A percentile compares a stretch with the other conserved stretches of the same genome.
Evolutionary conservation across 192 early-diverging fungal species (phyloP).

Genomic region (Paraglomus brasilianum): DNA sequence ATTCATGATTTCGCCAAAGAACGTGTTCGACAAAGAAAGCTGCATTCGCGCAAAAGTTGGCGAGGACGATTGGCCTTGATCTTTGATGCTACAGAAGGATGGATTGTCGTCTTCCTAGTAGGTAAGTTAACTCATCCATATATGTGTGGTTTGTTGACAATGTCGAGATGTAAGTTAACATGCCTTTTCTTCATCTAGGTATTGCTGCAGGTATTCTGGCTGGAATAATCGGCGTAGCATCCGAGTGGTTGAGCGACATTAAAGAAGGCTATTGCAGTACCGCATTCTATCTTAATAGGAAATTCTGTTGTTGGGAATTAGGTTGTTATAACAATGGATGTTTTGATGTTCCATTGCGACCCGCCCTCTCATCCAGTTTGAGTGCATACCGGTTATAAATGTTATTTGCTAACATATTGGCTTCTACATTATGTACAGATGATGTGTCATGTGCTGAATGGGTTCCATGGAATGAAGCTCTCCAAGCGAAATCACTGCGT

Average conservation of each 20-base stretch:
- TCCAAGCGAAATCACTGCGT: slow-evolving; percentile 12
- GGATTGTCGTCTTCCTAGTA: slow-evolving; percentile 79
- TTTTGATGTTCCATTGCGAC: not conserved
- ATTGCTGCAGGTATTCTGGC: slow-evolving; percentile 62
- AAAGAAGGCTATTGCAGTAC: slow-evolving; percentile 80
- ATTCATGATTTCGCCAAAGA: slow-evolving; percentile 88
- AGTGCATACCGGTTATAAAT: not conserved
- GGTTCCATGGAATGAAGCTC: slow-evolving; percentile 41
- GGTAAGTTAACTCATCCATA: slow-evolving; percentile 39
- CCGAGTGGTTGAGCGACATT: slow-evolving; percentile 82
- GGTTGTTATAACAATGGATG: slow-evolving; percentile 42
- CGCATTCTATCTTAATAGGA: slow-evolving; percentile 71
- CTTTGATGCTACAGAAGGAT: slow-evolving; percentile 80
- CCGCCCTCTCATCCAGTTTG: not conserved
- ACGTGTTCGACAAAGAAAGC: slow-evolving; percentile 60
- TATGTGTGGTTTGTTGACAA: not conserved
- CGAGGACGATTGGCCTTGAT: slow-evolving; percentile 59
- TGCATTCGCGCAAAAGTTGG: slow-evolving; percentile 55
- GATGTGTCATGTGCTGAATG: slow-evolving; percentile 40
- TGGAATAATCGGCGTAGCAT: slow-evolving; percentile 67
- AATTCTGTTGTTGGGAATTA: slow-evolving; percentile 76
- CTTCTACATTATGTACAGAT: slow-evolving; percentile 11
- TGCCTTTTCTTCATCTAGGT: slow-evolving; percentile 42
- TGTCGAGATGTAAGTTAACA: slow-evolving; percentile 37
- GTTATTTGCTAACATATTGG: not conserved